Conservation (phyloP, 208 protist species). For the Crithidia sp. region DNA sequence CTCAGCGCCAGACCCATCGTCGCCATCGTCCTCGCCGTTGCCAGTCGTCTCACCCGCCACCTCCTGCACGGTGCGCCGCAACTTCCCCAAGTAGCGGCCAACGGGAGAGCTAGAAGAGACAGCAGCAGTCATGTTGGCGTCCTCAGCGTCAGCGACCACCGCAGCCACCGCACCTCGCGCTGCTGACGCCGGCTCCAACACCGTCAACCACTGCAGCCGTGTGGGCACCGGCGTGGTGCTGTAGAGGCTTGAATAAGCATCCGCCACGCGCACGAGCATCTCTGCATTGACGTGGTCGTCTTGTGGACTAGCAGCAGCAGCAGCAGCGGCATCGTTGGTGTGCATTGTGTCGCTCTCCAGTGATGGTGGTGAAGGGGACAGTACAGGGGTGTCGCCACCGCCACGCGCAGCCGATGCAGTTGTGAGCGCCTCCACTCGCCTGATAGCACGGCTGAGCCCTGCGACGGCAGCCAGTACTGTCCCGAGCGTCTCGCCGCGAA, state of each 20-base stretch:
- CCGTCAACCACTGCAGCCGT: conserved; percentile 34
- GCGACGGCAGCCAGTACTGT: conserved; percentile 48
- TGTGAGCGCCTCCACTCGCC: conserved; percentile 4
- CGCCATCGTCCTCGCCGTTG: conserved; percentile 1
- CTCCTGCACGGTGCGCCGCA: conserved; percentile 1
- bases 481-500: conserved; percentile 42
- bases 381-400: too few relatives aligned
- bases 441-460: conserved; percentile 37
- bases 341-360: not conserved
- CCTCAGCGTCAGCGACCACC: not conserved
- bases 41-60: conserved; percentile 1
- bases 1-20: conserved; percentile 23
- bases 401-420: not conserved
- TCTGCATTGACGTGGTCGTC: conserved; percentile 25
- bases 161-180: not conserved
- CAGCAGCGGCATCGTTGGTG: not conserved
- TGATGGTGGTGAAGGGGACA: not conserved
- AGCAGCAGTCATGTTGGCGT: not conserved
- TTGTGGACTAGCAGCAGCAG: not conserved
- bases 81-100: conserved; percentile 7
- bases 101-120: not conserved
- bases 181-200: conserved; percentile 1
- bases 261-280: conserved; percentile 24
- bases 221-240: conserved; percentile 56
- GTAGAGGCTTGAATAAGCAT: conserved; percentile 53